Base-by-base conservation (phyloP, 768 basidiomycete species). In the Auriscalpium vulgare region DNA sequence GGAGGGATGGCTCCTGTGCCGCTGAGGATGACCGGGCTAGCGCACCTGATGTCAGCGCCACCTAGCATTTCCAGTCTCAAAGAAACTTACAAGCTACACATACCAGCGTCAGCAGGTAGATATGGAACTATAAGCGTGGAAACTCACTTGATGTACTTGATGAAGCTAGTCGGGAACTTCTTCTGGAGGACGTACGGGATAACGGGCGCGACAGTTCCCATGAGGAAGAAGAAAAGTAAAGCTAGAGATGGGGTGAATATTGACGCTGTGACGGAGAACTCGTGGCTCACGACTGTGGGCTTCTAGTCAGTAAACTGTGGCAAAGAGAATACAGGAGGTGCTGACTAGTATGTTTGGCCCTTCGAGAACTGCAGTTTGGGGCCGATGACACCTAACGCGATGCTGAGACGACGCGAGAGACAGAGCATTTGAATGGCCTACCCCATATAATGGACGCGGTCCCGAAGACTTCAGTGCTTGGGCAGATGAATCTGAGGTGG, bases 191-290 rank as follows among this genome's bases (percentile, higher is more conserved):
- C 56, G 65, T 78, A 90, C 37, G 78, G 74, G 51, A 80, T 56
- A 56, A 78, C 34, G 0, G 89, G 89, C 56, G 79, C 76, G 50
- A 84, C 17, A 50, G 83, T 78, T 21, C 91, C 91, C 56, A 88
- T 63, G 55, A 90, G 78, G 86, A 93, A 93, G 74, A 88, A 90
- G 67, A 82, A 83, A 2, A 78, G 65, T 17, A 90, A 75, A 4
- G 72, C 53, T 57, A 37, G 50, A 37, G 16, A 17, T 10, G 6
- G 21, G 19, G 13, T 11, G 60, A 35, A 37, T 17, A 21, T 44
- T n/a, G 16, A 37, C 17, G 36, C n/a, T 17, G 17, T 51, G 5
- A 6, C 35, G 13, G 16, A 9, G 47, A 50, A 21, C 34, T 11
- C 17, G 6, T 29, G 17, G 29, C 56, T 47, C 51, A 57, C 56